Evolutionary conservation across 2,329 filamentous ascomycete species (phyloP).

Genomic region (Pyricularia sp.): DNA sequence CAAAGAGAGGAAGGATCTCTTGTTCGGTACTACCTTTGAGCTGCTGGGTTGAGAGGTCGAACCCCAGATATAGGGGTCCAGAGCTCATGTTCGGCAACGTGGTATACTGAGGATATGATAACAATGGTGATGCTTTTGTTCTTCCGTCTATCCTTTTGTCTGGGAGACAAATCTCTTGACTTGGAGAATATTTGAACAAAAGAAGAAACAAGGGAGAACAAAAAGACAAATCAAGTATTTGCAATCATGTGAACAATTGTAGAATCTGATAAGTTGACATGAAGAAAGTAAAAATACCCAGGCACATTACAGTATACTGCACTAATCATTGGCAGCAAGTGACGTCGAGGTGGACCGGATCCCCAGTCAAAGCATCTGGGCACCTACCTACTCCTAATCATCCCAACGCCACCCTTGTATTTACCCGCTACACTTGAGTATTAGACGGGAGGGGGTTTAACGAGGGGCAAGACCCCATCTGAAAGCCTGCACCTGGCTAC

Average conservation of each 20-base stretch:
- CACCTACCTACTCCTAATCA: not conserved
- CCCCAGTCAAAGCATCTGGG: not conserved
- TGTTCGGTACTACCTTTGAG: constrained; percentile 64
- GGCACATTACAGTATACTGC: not conserved
- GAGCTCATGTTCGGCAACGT: constrained; percentile 7
- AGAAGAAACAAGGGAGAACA: not conserved
- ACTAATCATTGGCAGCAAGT: not conserved
- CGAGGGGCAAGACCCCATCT: not conserved
- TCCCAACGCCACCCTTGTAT: not conserved
- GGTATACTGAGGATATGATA: not conserved
- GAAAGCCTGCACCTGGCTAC: not conserved
- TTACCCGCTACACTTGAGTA: not conserved
- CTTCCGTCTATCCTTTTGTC: not conserved
- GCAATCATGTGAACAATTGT: not conserved
- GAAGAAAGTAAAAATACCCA: not conserved
- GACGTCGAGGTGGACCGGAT: not conserved
- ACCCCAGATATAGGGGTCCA: constrained; percentile 72
- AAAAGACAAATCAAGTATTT: not conserved
- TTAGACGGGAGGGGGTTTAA: not conserved
- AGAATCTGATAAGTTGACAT: not conserved
- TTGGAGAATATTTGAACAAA: not conserved
- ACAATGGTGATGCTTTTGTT: not conserved
- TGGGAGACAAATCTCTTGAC: not conserved
- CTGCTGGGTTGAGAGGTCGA: constrained; percentile 95
- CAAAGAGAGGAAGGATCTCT: constrained; percentile 1